Percentiles rank a stretch among this genome's conserved stretches.
Evolutionary conservation across 345 rosid genomes (phyloP).

Genomic region (Litchi chinensis): DNA sequence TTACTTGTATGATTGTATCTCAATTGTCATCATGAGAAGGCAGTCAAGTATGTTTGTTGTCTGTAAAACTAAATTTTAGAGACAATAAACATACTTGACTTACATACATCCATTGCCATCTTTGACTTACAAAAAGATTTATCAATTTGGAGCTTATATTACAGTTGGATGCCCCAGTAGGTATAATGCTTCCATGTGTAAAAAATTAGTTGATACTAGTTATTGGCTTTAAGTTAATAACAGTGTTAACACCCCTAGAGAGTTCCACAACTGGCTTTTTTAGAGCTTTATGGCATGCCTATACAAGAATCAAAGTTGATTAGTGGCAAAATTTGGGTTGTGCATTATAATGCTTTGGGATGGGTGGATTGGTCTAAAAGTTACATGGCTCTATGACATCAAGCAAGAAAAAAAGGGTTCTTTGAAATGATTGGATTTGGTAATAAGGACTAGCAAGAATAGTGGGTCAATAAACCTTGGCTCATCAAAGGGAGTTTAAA

Average conservation of each 20-base stretch:
- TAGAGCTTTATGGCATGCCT: not conserved
- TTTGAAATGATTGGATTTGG: not conserved
- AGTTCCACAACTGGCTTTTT: not conserved
- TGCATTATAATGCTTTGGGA: not conserved
- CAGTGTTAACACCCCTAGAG: not conserved
- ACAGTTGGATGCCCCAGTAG: not conserved
- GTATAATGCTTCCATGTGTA: not conserved
- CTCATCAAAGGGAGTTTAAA: not conserved
- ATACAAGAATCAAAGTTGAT: not conserved
- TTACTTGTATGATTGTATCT: not conserved
- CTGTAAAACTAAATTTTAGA: not conserved
- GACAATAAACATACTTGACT: too few relatives aligned
- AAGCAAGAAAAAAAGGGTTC: not conserved
- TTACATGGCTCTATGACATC: not conserved
- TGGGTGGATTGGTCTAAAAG: conserved; percentile 1
- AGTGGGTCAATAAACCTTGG: not conserved
- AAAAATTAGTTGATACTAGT: not conserved
- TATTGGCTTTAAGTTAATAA: not conserved
- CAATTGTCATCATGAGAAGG: not conserved
- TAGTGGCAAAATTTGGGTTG: not conserved
- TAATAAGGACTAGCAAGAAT: not conserved
- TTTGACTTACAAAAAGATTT: not conserved
- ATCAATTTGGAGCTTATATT: not conserved
- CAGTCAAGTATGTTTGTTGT: not conserved
- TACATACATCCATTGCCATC: not conserved